phyloP scores from a whole-genome alignment of 352 stramenopile species.

The Phytophthora pluvialis region DNA sequence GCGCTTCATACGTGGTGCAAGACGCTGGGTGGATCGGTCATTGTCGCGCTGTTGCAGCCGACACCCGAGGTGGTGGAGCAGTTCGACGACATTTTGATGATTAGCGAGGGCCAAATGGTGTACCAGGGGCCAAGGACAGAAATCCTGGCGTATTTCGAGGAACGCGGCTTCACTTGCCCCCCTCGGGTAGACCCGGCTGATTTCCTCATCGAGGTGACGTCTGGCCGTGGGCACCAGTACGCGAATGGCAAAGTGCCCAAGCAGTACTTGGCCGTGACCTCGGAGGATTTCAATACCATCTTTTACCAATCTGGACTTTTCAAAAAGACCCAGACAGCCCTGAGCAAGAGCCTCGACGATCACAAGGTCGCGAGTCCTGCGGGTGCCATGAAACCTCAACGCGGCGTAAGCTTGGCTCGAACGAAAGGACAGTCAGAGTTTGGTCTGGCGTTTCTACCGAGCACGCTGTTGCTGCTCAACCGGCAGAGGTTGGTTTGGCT shows the following conservation, averaged over 20 bases:
- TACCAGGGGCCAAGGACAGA: constrained; percentile 90
- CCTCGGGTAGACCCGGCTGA: constrained; percentile 70
- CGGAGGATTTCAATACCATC: constrained; percentile 63
- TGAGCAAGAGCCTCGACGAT: constrained; percentile 63
- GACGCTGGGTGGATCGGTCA: constrained; percentile 40
- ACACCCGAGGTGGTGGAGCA: constrained; percentile 93
- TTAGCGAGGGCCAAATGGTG: constrained; percentile 93
- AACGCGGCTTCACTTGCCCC: constrained; percentile 78
- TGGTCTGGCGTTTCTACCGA: constrained; percentile 47
- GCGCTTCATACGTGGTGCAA: constrained; percentile 58
- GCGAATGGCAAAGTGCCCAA: constrained; percentile 44
- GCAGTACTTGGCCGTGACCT: constrained; percentile 33
- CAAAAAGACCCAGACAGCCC: constrained; percentile 49
- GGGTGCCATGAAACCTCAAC: constrained; percentile 59
- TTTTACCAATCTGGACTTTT: constrained; percentile 68
- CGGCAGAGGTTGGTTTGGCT: constrained; percentile 74
- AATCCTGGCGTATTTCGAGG: constrained; percentile 87
- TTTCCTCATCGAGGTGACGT: constrained; percentile 77
- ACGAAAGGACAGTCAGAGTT: constrained; percentile 66
- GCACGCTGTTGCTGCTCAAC: constrained; percentile 55
- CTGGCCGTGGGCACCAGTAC: constrained; percentile 57
- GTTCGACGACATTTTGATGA: constrained; percentile 96
- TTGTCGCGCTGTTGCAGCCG: constrained; percentile 49
- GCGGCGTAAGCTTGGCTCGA: constrained; percentile 48
- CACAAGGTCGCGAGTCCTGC: constrained; percentile 53